Base-by-base conservation (phyloP, 768 basidiomycete genomes). In the Coprinopsis sp. region DNA sequence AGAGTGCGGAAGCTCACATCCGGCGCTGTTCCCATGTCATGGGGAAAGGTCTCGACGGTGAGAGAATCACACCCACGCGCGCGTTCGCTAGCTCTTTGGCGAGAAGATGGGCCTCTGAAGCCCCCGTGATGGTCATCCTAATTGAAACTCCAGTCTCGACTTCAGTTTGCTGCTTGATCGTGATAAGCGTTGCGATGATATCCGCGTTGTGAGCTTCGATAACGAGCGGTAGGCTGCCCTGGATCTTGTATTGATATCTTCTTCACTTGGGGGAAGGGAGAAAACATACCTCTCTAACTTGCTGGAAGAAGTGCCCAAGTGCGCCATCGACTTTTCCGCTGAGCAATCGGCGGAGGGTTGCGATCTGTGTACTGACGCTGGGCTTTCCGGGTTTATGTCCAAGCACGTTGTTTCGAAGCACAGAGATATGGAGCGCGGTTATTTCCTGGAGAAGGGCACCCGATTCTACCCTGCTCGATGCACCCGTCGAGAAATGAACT, bases 291-390 rank as follows among this genome's bases (percentile, higher is more conserved):
- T 71, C 57, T 19, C 59, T 61, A 23, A 78, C 74, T 59, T 69
- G 65, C 37, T 67, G 58, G 51, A 82, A 76, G 63, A 72, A 75
- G 31, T 66, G 47, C 1, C 70, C 74, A 3, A 72, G 51, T 19
- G 59, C 66, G 31, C 67, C 69, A 31, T 64, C 60, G 2, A 57
- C 50, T 12, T 72, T 64, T 21, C 63, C 68, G 7, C 83, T 66
- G 6, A 95, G 68, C 30, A 91, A 66, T 6, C 74, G 68, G 1
- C 91, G 76, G 36, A 96, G 66, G 3, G 79, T 70, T 12, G 83
- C 84, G 50, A 95, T 82, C 54, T 91, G 81, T n/a, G 83, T 86
- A 63, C 91, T 91, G 24, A 91, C 72, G 50, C 87, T 86, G 0
- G 73, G 54, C 62, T 68, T 56, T 29, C 70, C 49, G 18, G 66